Evolutionary conservation across 2,329 filamentous ascomycete species (phyloP), one percentile per base, ranked within the genome.

Genomic region (Blumeriella jaapii): DNA sequence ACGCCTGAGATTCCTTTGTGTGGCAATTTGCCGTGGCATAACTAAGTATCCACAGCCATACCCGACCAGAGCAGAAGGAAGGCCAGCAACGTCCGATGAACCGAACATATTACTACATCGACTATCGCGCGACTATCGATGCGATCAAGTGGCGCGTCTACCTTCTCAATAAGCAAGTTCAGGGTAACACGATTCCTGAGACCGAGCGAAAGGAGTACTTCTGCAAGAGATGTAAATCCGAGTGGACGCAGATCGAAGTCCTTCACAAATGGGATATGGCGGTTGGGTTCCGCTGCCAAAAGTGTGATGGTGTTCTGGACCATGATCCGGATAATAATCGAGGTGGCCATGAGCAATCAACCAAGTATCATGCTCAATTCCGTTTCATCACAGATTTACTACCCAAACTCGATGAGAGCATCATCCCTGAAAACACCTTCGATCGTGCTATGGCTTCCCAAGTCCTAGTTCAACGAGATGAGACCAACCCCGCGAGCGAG

Each of bases 41-140:
- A 14, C 32, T 31, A 23, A 28, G 12, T 29, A 8, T 24, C 25
- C 5, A 37, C 53, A 83, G 71, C 51, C 78, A 78, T 57, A 76
- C 78, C 19, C 78, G 85, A 41, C 73, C 78, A 31, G 86, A 94
- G 56, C 64, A 82, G 36, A 78, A 79, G 47, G 82, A 87, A 54
- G 84, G 83, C 33, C 82, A 86, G 40, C 79, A 82, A 39, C 78
- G 86, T 34, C 81, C 84, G 4, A 78, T 82, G 47, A 86, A 81
- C 55, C 75, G 84, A 51, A 93, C 89, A 44, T 98, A 94, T 68
- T 98, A 93, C 64, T 98, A 84, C 61, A 89, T 98, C 56, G 87
- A 95, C 57, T 93, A 93, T 54, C 84, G 91, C 40, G 82, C 84
- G 39, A 85, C 89, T 22, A 85, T 98, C 53, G 91, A 98, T 61